These are phyloP conservation scores for Cryptococcus deneoformans DNA, from an alignment of 1,284 basidiomycete genomes.

Conservation along the genomic window DNA sequence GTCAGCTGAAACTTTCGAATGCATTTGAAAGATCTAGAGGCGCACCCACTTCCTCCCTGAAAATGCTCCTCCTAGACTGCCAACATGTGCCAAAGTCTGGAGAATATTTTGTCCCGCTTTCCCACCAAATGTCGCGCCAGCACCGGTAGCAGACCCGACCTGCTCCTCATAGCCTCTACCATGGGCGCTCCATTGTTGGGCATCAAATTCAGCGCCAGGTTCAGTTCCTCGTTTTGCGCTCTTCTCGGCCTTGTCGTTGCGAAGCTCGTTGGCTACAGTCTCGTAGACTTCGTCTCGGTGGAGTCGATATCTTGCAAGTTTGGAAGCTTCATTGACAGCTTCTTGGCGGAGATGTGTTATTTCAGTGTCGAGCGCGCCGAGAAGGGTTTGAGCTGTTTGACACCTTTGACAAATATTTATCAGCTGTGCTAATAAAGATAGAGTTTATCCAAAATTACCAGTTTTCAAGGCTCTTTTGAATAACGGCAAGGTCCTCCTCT, in stretches of 20 bases:
- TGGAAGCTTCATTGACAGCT: slow-evolving; percentile 5
- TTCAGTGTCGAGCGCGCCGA: slow-evolving; percentile 56
- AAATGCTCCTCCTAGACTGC: background rate
- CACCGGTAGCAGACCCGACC: background rate
- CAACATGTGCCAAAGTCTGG: background rate
- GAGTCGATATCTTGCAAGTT: slow-evolving; percentile 2
- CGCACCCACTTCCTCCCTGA: slow-evolving; percentile 17
- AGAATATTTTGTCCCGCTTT: background rate
- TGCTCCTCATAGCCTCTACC: background rate
- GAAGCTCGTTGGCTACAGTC: slow-evolving; percentile 1
- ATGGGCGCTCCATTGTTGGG: slow-evolving; percentile 1
- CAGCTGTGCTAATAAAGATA: background rate
- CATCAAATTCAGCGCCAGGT: background rate
- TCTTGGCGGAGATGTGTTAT: slow-evolving; percentile 20
- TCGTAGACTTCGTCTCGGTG: slow-evolving; percentile 53
- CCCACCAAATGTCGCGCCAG: background rate
- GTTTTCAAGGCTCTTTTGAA: slow-evolving; percentile 62
- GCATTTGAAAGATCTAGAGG: background rate
- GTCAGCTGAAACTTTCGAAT: background rate
- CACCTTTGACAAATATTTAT: slow-evolving; percentile 55
- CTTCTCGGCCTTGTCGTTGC: background rate
- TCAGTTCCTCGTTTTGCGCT: background rate
- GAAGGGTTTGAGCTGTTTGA: slow-evolving; percentile 62
- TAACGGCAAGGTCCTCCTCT: slow-evolving; percentile 60
- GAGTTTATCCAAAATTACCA: slow-evolving; percentile 57